Evolutionary conservation across 2,329 filamentous ascomycete genomes (phyloP), one percentile per base, ranked within the genome.

Genomic region (Claviceps purpurea): DNA sequence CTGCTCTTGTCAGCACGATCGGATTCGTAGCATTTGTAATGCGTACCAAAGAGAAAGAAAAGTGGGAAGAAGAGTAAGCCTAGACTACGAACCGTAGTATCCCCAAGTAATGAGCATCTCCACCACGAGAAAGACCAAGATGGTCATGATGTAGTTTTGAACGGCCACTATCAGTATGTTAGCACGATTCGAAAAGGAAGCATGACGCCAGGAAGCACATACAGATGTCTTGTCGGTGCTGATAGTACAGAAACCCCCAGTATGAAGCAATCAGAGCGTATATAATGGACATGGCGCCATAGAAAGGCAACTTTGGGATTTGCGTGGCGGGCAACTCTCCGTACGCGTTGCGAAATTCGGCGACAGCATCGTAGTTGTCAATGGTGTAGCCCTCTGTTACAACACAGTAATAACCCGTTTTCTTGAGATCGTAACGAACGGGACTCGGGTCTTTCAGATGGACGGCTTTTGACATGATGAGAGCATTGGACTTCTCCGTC

Each of bases 51-150:
- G 3, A 14, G 13, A 11, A 22, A 24, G 4, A 39, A 1, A 30
- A 3, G 13, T 13, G 7, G 2, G 16, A 5, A n/a, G 2, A 20
- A n/a, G 22, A 16, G 26, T 10, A 41, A n/a, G 26, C 8, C 8
- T 10, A 30, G 10, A 34, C 30, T 24, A 61, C 75, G 55, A 73
- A 87, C 84, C 83, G 67, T 97, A 98, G 72, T 95, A 98, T 44
- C 89, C 89, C 93, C 93, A 98, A 2, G 93, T 98, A 80, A 97
- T 90, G 63, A 97, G 74, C 83, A 97, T 95, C 68, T 98, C 93
- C 16, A 97, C 71, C 16, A 97, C 88, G 44, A 98, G 73, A 71
- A 98, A 98, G 50, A 93, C 81, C 49, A 98, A 75, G 55, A 97
- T 98, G 10, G 93, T 91, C 0, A 93, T 98, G 61, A 98, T 97